phyloP scores from a whole-genome alignment of 2,329 filamentous ascomycete genomes.

The Acephala macrosclerotiorum region DNA sequence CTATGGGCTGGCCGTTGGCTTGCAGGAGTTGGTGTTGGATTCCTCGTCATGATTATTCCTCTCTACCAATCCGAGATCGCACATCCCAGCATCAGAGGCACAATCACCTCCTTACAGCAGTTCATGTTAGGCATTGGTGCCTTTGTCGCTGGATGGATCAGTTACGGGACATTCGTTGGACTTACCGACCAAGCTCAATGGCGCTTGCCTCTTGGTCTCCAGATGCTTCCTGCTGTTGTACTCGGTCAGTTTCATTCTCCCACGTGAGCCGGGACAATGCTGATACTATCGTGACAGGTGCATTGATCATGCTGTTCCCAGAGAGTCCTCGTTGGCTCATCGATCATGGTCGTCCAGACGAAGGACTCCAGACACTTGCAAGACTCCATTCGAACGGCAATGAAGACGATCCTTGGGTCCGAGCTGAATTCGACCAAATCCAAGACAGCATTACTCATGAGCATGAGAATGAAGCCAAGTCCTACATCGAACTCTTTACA shows the following conservation, averaged over 20 bases:
- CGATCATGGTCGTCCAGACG: conserved; percentile 61
- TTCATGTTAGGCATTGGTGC: conserved; percentile 84
- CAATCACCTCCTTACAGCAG: conserved; percentile 77
- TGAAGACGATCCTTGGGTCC: conserved; percentile 65
- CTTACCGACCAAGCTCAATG: conserved; percentile 45
- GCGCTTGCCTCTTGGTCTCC: conserved; percentile 55
- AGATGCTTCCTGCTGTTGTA: conserved; percentile 65
- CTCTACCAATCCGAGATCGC: conserved; percentile 79
- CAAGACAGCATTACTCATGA: conserved; percentile 67
- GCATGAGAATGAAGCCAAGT: conserved; percentile 68
- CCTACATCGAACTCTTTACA: conserved; percentile 66
- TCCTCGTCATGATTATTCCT: conserved; percentile 54
- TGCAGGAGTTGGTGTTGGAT: conserved; percentile 67
- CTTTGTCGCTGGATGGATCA: conserved; percentile 76
- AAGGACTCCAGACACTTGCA: conserved; percentile 64
- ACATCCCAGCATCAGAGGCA: conserved; percentile 78
- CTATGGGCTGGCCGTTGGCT: conserved; percentile 75
- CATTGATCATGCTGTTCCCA: conserved; percentile 68
- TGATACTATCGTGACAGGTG: conserved; percentile 44
- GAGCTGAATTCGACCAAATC: conserved; percentile 69
- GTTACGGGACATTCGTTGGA: conserved; percentile 61
- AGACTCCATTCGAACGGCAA: conserved; percentile 67
- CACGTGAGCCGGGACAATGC: background rate
- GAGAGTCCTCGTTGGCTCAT: conserved; percentile 69
- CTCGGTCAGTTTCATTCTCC: conserved; percentile 44